Conservation (phyloP, 1,284 basidiomycete genomes). For the Malassezia dermatis region DNA sequence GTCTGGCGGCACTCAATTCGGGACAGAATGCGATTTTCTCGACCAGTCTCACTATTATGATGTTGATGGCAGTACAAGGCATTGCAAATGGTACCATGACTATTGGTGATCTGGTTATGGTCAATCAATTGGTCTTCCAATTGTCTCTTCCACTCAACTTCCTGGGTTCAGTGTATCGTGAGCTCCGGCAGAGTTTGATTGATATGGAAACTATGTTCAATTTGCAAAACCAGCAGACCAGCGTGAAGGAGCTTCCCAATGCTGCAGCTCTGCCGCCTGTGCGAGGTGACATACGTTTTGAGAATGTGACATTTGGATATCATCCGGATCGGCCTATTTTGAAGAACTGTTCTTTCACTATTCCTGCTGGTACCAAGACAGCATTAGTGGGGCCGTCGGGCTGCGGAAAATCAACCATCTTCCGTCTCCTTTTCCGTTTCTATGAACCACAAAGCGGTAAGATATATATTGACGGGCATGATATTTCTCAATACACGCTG, state of each 20-base stretch:
- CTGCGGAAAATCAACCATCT: constrained; percentile 94
- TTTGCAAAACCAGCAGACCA: constrained; percentile 69
- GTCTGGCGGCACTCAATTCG: constrained; percentile 81
- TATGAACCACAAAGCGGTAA: constrained; percentile 72
- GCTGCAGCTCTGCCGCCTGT: constrained; percentile 61
- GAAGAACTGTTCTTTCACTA: constrained; percentile 62
- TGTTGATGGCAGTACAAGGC: constrained; percentile 91
- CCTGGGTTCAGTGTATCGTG: constrained; percentile 89
- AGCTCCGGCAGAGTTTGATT: constrained; percentile 82
- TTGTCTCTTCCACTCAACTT: constrained; percentile 91
- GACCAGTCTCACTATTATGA: constrained; percentile 78
- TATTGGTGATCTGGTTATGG: constrained; percentile 93
- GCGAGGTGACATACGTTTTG: constrained; percentile 81
- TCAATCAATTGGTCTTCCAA: constrained; percentile 98
- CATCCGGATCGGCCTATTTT: constrained; percentile 84
- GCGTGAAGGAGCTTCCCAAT: constrained; percentile 62
- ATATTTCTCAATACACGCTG: constrained; percentile 65
- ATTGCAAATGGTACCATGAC: constrained; percentile 93
- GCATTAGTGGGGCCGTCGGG: constrained; percentile 93
- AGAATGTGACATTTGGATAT: constrained; percentile 84
- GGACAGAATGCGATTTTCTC: constrained; percentile 96
- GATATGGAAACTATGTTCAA: constrained; percentile 96
- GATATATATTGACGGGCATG: constrained; percentile 77
- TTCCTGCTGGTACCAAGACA: constrained; percentile 88
- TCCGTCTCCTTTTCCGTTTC: constrained; percentile 86